Evolutionary conservation across 805 yeast genomes (phyloP), one percentile per base, ranked within the genome.

Genomic region (Pichia rugopelliculosa): DNA sequence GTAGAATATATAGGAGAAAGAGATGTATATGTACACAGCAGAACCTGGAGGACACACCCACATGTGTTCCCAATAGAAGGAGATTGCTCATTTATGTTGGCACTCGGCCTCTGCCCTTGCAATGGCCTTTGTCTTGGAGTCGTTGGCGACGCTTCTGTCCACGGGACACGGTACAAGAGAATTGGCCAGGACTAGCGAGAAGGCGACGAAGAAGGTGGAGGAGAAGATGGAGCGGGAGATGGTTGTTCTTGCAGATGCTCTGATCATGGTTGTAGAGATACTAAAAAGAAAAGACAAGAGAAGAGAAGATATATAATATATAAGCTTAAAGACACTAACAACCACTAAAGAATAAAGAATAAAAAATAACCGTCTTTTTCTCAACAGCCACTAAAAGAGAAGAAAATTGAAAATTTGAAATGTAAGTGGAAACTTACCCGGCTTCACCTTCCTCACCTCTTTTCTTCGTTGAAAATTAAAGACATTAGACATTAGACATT

Each of bases 151-250:
- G 39, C 65, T 67, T 42, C 60, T 55, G 39, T 79, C 79, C 48
- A 74, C 76, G 22, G 79, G 71, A 58, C 71, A 67, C 17, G 70
- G 70, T 37, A 67, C 59, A 3, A 67, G 45, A 22, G 61, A 57
- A 47, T 65, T 67, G 21, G 66, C 63, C 24, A 61, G 48, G 25
- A 66, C 71, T 37, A 67, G 45, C 13, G 84, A 76, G 49, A 84
- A 76, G 34, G 90, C 84, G 25, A 85, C 78, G n/a, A 83, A 73
- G 53, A 84, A 84, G 0, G 93, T 84, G 18, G 88, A 79, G 22
- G 83, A 77, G 64, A 84, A 84, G 50, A 84, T 68, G 13, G 87
- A 81, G 42, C 76, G 74, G 21, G 88, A 82, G 44, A 84, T 67
- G 52, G 68, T 69, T 47, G 72, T 71, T 59, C 85, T 72, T 42